Evolutionary conservation across 2,329 filamentous ascomycete species (phyloP).

Genomic region (Paracoccidioides brasiliensis): DNA sequence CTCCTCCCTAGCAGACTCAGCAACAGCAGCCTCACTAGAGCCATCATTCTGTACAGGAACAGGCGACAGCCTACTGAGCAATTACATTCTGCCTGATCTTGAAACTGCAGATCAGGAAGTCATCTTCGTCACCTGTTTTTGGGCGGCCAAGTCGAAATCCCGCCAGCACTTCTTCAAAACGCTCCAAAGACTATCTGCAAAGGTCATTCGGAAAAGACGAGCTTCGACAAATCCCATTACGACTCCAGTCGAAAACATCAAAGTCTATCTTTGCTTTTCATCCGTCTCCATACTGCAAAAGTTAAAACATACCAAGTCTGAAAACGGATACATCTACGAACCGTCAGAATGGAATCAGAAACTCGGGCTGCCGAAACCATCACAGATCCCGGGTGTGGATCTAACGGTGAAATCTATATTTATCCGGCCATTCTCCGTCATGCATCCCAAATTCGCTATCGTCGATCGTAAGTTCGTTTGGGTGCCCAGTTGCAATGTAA

Average conservation of each 20-base stretch:
- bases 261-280: conserved; percentile 64
- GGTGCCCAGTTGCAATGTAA: conserved; percentile 70
- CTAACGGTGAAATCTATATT: conserved; percentile 65
- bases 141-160: conserved; percentile 51
- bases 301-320: conserved; percentile 55
- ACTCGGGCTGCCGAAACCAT: conserved; percentile 50
- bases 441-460: conserved; percentile 75
- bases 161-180: conserved; percentile 44
- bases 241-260: conserved; percentile 30
- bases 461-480: conserved; percentile 55
- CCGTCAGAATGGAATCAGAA: conserved; percentile 43
- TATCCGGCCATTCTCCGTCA: conserved; percentile 67
- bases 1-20: not conserved
- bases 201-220: conserved; percentile 19
- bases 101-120: conserved; percentile 49
- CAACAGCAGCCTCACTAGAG: not conserved
- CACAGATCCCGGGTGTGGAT: conserved; percentile 47
- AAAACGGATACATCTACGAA: conserved; percentile 49
- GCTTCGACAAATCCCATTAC: conserved; percentile 13
- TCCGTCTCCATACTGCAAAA: conserved; percentile 62
- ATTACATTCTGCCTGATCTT: conserved; percentile 21
- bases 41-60: conserved; percentile 43
- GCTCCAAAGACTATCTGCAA: conserved; percentile 46
- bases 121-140: conserved; percentile 71
- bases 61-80: not conserved